Conservation (phyloP, 306 rosid species). For the Casuarina equisetifolia region DNA sequence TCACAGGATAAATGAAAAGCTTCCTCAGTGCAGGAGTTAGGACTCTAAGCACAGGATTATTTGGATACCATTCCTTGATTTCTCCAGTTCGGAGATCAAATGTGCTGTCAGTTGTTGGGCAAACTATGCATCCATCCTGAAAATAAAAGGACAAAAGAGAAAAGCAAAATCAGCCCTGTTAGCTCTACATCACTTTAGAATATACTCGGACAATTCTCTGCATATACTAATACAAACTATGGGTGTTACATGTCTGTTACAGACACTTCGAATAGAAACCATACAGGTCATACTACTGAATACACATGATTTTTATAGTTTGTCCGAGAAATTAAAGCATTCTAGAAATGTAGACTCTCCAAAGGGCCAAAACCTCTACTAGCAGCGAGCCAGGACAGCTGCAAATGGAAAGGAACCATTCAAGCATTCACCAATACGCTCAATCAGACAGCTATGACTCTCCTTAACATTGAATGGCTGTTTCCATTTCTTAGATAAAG, state of each 20-base stretch:
- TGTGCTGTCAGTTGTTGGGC: slow-evolving; percentile 96
- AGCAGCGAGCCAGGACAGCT: neutral
- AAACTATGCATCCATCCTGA: slow-evolving; percentile 91
- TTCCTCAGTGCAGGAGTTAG: slow-evolving; percentile 81
- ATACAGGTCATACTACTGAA: neutral
- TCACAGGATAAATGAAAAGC: slow-evolving; percentile 66
- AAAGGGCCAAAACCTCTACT: neutral
- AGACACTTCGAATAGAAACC: no score
- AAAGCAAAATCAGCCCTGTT: slow-evolving; percentile 3
- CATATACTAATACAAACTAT: neutral
- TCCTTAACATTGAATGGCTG: neutral
- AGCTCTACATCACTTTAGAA: neutral
- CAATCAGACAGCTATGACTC: neutral
- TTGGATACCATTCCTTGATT: slow-evolving; percentile 89
- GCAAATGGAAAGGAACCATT: neutral
- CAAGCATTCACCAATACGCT: neutral
- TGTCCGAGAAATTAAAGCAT: neutral
- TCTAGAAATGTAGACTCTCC: neutral
- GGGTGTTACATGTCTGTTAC: neutral
- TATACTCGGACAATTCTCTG: neutral
- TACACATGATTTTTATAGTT: neutral
- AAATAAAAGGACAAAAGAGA: slow-evolving; percentile 1
- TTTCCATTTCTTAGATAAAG: neutral
- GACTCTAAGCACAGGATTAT: slow-evolving; percentile 81
- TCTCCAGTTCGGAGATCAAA: slow-evolving; percentile 77